Conservation (phyloP, 164 flowering plant species). For the Euptelea pleiosperma region DNA sequence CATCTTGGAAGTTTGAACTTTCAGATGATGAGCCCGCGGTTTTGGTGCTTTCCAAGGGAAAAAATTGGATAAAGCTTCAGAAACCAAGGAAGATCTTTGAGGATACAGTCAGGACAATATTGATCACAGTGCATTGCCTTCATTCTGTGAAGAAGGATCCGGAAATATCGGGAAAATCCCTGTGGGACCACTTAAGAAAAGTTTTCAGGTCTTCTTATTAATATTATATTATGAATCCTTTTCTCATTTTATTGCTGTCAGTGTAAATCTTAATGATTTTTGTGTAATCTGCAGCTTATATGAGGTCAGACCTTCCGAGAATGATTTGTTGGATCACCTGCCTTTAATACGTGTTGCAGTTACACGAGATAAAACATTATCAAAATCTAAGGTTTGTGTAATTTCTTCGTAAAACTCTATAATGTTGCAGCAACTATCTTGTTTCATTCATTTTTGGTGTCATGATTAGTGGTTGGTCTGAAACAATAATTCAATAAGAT, state of each 20-base stretch:
- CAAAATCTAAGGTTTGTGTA: constrained; percentile 40
- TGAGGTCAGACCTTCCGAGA: constrained; percentile 42
- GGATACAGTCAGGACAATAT: constrained; percentile 42
- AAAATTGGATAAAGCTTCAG: constrained; percentile 59
- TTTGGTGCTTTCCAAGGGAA: constrained; percentile 54
- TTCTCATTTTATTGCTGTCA: not conserved
- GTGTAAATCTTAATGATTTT: constrained; percentile 1
- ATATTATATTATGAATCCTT: not conserved
- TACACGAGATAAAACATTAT: constrained; percentile 34
- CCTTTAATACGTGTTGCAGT: constrained; percentile 37
- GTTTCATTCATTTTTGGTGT: not conserved
- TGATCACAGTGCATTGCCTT: constrained; percentile 56
- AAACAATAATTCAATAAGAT: too few relatives aligned
- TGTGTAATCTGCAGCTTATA: constrained; percentile 31
- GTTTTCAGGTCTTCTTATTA: constrained; percentile 43
- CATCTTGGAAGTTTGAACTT: constrained; percentile 71
- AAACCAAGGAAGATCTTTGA: constrained; percentile 69
- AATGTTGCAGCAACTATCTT: not conserved
- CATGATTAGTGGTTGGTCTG: too few relatives aligned
- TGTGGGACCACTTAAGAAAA: constrained; percentile 65
- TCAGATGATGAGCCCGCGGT: constrained; percentile 45
- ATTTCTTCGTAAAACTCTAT: not conserved
- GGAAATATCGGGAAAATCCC: constrained; percentile 34
- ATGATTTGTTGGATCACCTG: constrained; percentile 41
- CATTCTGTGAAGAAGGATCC: constrained; percentile 48